Evolutionary conservation across 768 basidiomycete genomes (phyloP), one percentile per base, ranked within the genome.

Genomic region (Lyophyllum shimeji): DNA sequence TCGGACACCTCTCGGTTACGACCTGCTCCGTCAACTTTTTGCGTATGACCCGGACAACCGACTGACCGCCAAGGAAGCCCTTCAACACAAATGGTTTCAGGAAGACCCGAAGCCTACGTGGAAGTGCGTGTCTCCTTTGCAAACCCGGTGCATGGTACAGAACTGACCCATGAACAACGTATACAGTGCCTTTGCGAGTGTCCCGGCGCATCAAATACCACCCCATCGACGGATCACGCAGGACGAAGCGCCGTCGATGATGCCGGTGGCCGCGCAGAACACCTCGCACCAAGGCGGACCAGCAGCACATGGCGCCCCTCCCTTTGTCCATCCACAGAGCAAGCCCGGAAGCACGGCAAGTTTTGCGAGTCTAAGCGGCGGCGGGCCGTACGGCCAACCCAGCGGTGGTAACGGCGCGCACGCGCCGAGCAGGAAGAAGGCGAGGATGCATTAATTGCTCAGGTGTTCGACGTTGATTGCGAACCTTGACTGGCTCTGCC

Each of bases 161-260:
- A 44, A 15, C 23, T 46, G 17, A 33, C 21, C 42, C 18, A 53
- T 44, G 13, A 39, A 24, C 57, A 13, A 13, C 6, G 24, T 33
- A n/a, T n/a, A 37, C 58, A 95, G 91, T 64, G 92, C 89, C 0
- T 95, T 96, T 69, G 80, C 86, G 39, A 76, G 80, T 2, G 78
- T 88, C 18, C 76, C 79, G 0, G 65, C 81, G 0, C 78, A 82
- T 50, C 88, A 92, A 60, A 79, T 86, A 12, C 95, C 95, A 31
- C 95, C 95, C 0, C 86, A 86, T 39, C 79, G 95, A 27, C 84
- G 94, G 40, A 95, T 98, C 50, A 90, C 94, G 1, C 89, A 93
- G 65, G 96, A 98, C 67, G 95, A 98, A 37, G 91, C 89, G 6
- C 89, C 90, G 0, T 90, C 88, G 0, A 91, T 92, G 90, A 83